Evolutionary conservation across 1,139 yeast genomes (phyloP).

Genomic region (Lodderomyces pseudojiufengensis): DNA sequence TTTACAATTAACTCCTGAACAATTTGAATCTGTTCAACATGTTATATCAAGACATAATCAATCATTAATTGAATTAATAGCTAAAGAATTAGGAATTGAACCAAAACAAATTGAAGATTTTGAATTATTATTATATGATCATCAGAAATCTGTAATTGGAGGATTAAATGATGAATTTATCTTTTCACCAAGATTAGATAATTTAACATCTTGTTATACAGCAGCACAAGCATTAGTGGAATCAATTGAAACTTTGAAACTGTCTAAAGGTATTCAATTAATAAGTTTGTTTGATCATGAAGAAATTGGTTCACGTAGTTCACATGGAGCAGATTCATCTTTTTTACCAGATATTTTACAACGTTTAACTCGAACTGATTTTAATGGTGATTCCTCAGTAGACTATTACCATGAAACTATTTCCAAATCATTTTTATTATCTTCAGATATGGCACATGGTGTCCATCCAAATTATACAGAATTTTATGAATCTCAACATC

Average conservation of each 20-base stretch:
- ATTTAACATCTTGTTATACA: conserved; percentile 81
- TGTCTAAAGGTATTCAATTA: conserved; percentile 60
- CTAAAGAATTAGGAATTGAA: conserved; percentile 54
- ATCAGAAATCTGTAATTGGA: conserved; percentile 78
- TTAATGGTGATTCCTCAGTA: conserved; percentile 12
- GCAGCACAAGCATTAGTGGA: conserved; percentile 69
- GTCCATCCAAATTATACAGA: conserved; percentile 86
- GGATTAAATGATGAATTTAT: conserved; percentile 89
- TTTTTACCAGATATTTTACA: conserved; percentile 75
- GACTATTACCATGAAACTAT: conserved; percentile 55
- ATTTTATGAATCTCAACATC: conserved; percentile 72
- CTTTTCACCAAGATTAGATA: conserved; percentile 91
- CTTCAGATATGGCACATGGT: conserved; percentile 97
- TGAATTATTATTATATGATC: conserved; percentile 83
- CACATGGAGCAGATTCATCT: conserved; percentile 95
- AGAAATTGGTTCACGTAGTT: conserved; percentile 88
- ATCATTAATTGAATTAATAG: conserved; percentile 65
- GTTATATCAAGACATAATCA: conserved; percentile 74
- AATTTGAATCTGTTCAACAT: conserved; percentile 62
- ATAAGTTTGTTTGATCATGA: conserved; percentile 90
- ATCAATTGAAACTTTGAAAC: conserved; percentile 39
- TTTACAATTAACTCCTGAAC: conserved; percentile 44
- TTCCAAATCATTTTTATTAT: conserved; percentile 81
- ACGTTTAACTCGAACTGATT: conserved; percentile 52
- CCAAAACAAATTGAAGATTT: conserved; percentile 72